phyloP scores from a whole-genome alignment of 2,329 filamentous ascomycete genomes.

The Cladorrhinum sp. region DNA sequence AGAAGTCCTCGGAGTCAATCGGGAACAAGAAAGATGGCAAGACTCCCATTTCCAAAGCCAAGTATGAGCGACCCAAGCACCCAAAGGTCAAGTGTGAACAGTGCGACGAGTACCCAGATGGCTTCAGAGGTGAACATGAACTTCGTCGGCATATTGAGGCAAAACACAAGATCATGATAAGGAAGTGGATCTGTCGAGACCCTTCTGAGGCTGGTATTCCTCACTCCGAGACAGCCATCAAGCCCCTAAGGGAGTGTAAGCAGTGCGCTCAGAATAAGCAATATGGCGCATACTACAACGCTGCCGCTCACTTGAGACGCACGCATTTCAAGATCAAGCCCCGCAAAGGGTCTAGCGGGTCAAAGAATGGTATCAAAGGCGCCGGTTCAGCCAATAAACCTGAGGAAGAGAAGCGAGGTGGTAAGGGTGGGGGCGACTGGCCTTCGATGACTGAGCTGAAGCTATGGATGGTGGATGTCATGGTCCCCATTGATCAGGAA shows the following conservation, averaged over 20 bases:
- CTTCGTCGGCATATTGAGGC: conserved; percentile 63
- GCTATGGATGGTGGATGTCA: conserved; percentile 57
- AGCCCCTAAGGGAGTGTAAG: conserved; percentile 76
- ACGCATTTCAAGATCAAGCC: conserved; percentile 76
- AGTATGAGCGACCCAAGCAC: conserved; percentile 62
- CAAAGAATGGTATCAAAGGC: conserved; percentile 29
- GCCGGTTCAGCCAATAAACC: conserved; percentile 14
- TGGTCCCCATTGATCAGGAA: conserved; percentile 42
- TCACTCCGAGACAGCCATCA: conserved; percentile 49
- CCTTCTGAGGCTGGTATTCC: conserved; percentile 42
- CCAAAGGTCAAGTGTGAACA: conserved; percentile 67
- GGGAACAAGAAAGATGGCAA: conserved; percentile 42
- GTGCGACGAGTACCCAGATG: conserved; percentile 70
- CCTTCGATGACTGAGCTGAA: conserved; percentile 57
- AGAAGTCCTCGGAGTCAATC: conserved; percentile 15
- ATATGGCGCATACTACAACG: conserved; percentile 93
- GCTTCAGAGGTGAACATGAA: conserved; percentile 85
- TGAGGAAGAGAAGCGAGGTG: conserved; percentile 51
- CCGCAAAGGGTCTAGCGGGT: conserved; percentile 37
- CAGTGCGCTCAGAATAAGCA: conserved; percentile 72
- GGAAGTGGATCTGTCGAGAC: conserved; percentile 58
- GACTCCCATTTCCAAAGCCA: conserved; percentile 40
- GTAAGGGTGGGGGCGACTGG: conserved; percentile 53
- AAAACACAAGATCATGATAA: conserved; percentile 59
- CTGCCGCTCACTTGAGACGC: conserved; percentile 82